These are phyloP conservation scores for Penicillium cinerascens DNA, from an alignment of 495 filamentous ascomycete species.

Conservation along the genomic window DNA sequence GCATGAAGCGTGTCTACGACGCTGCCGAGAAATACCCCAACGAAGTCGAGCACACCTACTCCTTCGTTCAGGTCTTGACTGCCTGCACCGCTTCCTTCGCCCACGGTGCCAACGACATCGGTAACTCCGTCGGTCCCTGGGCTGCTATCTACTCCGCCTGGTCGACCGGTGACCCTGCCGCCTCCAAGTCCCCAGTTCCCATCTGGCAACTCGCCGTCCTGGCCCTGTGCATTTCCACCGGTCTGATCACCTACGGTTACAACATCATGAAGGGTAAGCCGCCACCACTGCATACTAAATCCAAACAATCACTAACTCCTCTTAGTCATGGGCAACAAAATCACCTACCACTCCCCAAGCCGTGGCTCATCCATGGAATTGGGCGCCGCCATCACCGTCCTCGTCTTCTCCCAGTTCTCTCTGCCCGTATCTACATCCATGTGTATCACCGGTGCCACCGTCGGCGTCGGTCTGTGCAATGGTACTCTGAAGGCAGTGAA, in stretches of 20 bases:
- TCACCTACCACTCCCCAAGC: conserved; percentile 62
- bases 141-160: conserved; percentile 67
- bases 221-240: conserved; percentile 50
- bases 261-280: conserved; percentile 62
- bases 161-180: conserved; percentile 47
- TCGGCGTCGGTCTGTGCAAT: conserved; percentile 57
- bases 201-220: conserved; percentile 60
- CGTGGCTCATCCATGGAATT: conserved; percentile 63
- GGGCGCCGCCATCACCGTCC: conserved; percentile 62
- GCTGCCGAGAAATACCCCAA: conserved; percentile 66
- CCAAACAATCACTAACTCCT: conserved; percentile 18
- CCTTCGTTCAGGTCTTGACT: conserved; percentile 70
- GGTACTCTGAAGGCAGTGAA: conserved; percentile 58
- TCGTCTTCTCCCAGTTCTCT: conserved; percentile 58
- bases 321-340: conserved; percentile 62
- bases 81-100: conserved; percentile 74
- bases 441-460: conserved; percentile 58
- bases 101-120: conserved; percentile 78
- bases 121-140: conserved; percentile 72
- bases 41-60: conserved; percentile 71
- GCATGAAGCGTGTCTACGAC: conserved; percentile 59
- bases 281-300: not conserved
- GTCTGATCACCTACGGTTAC: conserved; percentile 62
- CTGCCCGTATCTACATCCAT: conserved; percentile 59
- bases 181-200: conserved; percentile 50